phyloP scores from a whole-genome alignment of 2,329 filamentous ascomycete species.

The Diplocarpon rosae region DNA sequence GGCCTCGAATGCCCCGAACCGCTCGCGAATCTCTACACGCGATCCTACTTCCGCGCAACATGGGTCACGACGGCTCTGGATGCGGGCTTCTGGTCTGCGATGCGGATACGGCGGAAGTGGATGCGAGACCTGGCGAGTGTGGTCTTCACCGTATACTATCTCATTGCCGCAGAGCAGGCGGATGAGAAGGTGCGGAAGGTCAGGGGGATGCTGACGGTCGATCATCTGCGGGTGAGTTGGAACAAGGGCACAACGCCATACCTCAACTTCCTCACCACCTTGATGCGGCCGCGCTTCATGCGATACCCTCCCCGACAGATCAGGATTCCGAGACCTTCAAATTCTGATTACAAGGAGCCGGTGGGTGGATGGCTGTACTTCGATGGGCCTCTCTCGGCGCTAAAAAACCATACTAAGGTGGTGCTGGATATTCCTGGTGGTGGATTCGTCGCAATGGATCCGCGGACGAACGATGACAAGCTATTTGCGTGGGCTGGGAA shows the following conservation, averaged over 20 bases:
- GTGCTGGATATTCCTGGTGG: constrained; percentile 88
- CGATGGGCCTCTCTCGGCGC: constrained; percentile 69
- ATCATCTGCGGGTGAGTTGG: constrained; percentile 88
- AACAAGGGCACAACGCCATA: constrained; percentile 91
- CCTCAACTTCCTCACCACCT: constrained; percentile 56
- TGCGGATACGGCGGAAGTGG: constrained; percentile 76
- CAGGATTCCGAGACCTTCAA: constrained; percentile 68
- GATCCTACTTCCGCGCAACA: constrained; percentile 88
- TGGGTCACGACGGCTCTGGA: constrained; percentile 94
- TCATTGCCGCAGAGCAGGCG: constrained; percentile 84
- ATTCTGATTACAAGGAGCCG: constrained; percentile 74
- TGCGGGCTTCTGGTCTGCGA: constrained; percentile 96
- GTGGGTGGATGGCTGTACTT: constrained; percentile 89
- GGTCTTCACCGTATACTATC: constrained; percentile 79
- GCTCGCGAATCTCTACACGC: constrained; percentile 84
- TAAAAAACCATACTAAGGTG: constrained; percentile 66
- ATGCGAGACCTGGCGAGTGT: constrained; percentile 73
- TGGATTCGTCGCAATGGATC: constrained; percentile 93
- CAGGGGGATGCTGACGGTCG: constrained; percentile 72
- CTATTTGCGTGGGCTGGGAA: constrained; percentile 85
- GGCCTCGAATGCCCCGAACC: constrained; percentile 89
- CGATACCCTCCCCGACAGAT: constrained; percentile 73
- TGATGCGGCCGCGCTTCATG: constrained; percentile 70
- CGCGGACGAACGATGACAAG: constrained; percentile 89
- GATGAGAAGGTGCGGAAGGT: constrained; percentile 96